Evolutionary conservation across 768 basidiomycete genomes (phyloP), one percentile per base, ranked within the genome.

Genomic region (Auricularia cornea): DNA sequence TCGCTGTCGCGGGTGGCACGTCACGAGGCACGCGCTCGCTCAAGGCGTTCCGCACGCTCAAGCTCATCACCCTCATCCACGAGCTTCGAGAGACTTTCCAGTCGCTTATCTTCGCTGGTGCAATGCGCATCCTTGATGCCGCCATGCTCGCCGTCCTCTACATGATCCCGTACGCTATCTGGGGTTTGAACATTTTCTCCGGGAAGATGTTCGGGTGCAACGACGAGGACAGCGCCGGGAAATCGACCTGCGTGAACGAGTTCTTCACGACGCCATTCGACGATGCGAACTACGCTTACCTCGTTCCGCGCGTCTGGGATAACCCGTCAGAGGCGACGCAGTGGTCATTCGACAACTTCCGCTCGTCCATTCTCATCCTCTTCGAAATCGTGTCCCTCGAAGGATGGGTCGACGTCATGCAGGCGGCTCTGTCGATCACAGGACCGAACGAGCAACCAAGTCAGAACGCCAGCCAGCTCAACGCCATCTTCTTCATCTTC

Each of bases 351-450:
- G 96, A 98, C 74, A 84, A 79, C 16, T 98, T 98, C 75, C 80
- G 83, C 6, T 76, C 87, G 3, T 89, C 92, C 0, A 78, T 98
- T 44, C 81, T 98, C 61, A 97, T 98, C 70, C 81, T 98, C 1
- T 98, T 97, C 69, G 96, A 98, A 75, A 94, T 96, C 67, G 92
- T 98, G 28, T 96, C 94, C 0, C 77, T 97, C 59, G 94, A 96
- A 75, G 96, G 96, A 2, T 98, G 95, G 96, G 83, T 91, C n/a
- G 92, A 95, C 70, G 96, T 94, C 59, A 89, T 97, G 89, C 76
- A 75, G 40, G 81, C 87, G 29, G 88, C 88, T 1, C 90, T 90
- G 73, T 84, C 86, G 65, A 89, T 97, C 66, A 87, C 83, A 1
- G 91, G 88, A 3, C 71, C 66, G 26, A 84, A 85, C 31, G 75